Conservation (phyloP, 2,329 filamentous ascomycete genomes). For the Sclerotinia trifoliorum region DNA sequence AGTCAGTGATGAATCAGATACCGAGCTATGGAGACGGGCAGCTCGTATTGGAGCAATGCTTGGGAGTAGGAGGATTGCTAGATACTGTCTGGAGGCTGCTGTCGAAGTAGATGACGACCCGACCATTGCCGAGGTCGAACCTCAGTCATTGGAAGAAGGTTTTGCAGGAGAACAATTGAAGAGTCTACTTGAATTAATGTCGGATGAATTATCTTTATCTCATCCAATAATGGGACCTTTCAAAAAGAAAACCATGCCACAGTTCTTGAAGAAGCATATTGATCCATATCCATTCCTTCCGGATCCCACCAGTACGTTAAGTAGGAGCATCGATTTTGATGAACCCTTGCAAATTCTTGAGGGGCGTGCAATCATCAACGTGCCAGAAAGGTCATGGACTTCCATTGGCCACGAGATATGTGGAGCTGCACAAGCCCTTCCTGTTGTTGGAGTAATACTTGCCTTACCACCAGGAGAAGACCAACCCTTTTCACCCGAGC, state of each 20-base stretch:
- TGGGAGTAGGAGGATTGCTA: slow-evolving; percentile 55
- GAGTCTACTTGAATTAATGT: slow-evolving; percentile 52
- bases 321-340: neutral
- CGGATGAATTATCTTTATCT: slow-evolving; percentile 55
- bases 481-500: slow-evolving; percentile 8
- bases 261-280: slow-evolving; percentile 52
- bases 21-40: slow-evolving; percentile 62
- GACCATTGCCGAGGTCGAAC: slow-evolving; percentile 59
- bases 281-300: slow-evolving; percentile 64
- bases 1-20: slow-evolving; percentile 65
- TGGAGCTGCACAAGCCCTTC: slow-evolving; percentile 27
- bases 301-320: slow-evolving; percentile 45
- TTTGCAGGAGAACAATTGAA: slow-evolving; percentile 63
- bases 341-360: slow-evolving; percentile 23
- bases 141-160: slow-evolving; percentile 61
- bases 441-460: slow-evolving; percentile 30
- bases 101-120: slow-evolving; percentile 68
- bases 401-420: slow-evolving; percentile 35
- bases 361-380: slow-evolving; percentile 27
- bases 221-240: slow-evolving; percentile 62
- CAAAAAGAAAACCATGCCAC: slow-evolving; percentile 51
- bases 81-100: slow-evolving; percentile 64
- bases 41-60: slow-evolving; percentile 59
- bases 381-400: slow-evolving; percentile 35
- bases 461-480: slow-evolving; percentile 29